These are phyloP conservation scores for Periconia sp. DNA, from an alignment of 2,329 filamentous ascomycete genomes.

Conservation along the genomic window DNA sequence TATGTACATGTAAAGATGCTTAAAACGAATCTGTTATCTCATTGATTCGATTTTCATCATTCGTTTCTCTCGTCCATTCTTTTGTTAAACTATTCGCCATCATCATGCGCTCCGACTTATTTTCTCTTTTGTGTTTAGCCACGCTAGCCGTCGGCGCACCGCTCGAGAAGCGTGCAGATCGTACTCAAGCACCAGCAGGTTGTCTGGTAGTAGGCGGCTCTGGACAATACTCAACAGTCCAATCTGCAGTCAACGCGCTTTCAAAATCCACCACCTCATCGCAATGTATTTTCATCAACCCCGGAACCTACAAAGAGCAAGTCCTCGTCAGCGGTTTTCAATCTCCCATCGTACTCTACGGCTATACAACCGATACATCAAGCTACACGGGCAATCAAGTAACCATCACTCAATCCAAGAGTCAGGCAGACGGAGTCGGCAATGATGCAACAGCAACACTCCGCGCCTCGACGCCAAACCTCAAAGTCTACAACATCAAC, in stretches of 20 bases:
- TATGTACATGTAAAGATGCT: background rate
- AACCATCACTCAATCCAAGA: constrained; percentile 53
- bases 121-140: constrained; percentile 24
- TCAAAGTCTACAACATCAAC: constrained; percentile 67
- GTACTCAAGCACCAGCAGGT: constrained; percentile 52
- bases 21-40: background rate
- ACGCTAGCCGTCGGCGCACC: constrained; percentile 25
- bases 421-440: constrained; percentile 50
- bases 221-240: constrained; percentile 53
- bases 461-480: constrained; percentile 51
- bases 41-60: background rate
- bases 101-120: constrained; percentile 13
- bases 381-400: constrained; percentile 60
- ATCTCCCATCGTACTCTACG: constrained; percentile 59
- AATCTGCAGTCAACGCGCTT: constrained; percentile 61
- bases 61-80: constrained; percentile 1
- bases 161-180: constrained; percentile 27
- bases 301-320: constrained; percentile 64
- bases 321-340: constrained; percentile 55
- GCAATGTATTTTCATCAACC: constrained; percentile 65
- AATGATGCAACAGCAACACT: constrained; percentile 59
- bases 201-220: constrained; percentile 53
- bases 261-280: constrained; percentile 52
- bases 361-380: constrained; percentile 57
- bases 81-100: background rate